Evolutionary conservation across 345 rosid genomes (phyloP), one percentile per base, ranked within the genome.

Genomic region (Cardamine resedifolia): DNA sequence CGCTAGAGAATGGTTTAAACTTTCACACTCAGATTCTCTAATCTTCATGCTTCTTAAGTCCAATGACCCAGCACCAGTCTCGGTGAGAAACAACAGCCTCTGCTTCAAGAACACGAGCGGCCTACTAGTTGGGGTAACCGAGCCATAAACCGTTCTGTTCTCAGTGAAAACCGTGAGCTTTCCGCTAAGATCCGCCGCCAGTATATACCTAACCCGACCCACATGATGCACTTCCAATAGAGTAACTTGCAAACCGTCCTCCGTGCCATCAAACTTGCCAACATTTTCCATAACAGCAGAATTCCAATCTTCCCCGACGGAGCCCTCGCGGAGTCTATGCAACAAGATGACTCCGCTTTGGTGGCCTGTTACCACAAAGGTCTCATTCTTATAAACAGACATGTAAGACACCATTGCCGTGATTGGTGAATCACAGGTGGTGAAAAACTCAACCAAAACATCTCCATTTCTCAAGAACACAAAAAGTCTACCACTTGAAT

Each of bases 11-110:
- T 81, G 85, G 76, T 91, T 88, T 77, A 90, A 66, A 10, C 96
- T 96, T 79, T 95, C 98, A 70, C 98, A 95, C 27, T 88, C 89
- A 0, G 97, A 82, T 77, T 91, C 97, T 77, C 87, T 83, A 21
- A 95, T 66, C 73, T 82, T 91, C 98, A 91, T 95, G 83, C 72
- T 90, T 80, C 94, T 86, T 75, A 91, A 85, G 44, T 92, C 96
- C 73, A 95, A 58, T 10, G 98, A 95, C 27, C 99, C 97, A n/a
- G 98, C 96, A 69, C 99, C 98, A 12, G 76, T 83, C 72, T 91
- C 92, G 0, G 97, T 91, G 74, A 95, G 85, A 80, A 95, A 95
- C 86, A 95, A 79, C 69, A 90, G 85, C 81, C 97, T 91, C 71
- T 92, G 99, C 82, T 90, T 91, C 82, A 90, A 79, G 81, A 95